phyloP scores from a whole-genome alignment of 306 rosid genomes.

The Lathyrus tuberosus region DNA sequence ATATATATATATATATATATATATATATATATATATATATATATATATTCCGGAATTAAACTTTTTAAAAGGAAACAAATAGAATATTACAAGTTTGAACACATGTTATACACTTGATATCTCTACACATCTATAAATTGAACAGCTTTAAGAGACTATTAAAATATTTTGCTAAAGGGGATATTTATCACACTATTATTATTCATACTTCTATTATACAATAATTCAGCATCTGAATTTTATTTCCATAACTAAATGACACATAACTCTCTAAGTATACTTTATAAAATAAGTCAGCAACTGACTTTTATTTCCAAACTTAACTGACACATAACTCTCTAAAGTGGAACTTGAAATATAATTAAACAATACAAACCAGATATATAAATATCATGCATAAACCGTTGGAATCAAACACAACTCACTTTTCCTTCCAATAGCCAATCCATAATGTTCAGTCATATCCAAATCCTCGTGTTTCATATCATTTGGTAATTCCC shows the following conservation, averaged over 20 bases:
- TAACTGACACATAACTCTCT: neutral
- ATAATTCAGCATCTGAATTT: neutral
- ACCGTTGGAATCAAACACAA: constrained; percentile 1
- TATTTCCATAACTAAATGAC: neutral
- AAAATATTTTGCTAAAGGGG: too few species aligned
- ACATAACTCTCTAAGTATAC: neutral
- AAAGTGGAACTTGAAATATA: neutral
- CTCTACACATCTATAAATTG: too few species aligned
- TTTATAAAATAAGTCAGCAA: neutral
- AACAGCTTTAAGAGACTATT: too few species aligned
- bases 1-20: too few species aligned
- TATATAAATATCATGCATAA: neutral
- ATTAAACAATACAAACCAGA: neutral
- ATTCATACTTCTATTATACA: neutral
- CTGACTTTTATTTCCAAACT: neutral
- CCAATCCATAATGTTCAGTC: constrained; percentile 2
- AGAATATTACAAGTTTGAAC: too few species aligned
- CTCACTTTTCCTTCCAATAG: neutral
- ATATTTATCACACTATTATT: too few species aligned
- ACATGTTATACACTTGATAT: too few species aligned
- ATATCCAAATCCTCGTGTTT: constrained; percentile 9
- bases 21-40: too few species aligned
- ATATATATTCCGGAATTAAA: too few species aligned
- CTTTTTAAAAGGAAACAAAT: too few species aligned
- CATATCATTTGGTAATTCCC: neutral